These are phyloP conservation scores for Hibiscus trionum DNA, from an alignment of 345 rosid genomes.

Conservation along the genomic window DNA sequence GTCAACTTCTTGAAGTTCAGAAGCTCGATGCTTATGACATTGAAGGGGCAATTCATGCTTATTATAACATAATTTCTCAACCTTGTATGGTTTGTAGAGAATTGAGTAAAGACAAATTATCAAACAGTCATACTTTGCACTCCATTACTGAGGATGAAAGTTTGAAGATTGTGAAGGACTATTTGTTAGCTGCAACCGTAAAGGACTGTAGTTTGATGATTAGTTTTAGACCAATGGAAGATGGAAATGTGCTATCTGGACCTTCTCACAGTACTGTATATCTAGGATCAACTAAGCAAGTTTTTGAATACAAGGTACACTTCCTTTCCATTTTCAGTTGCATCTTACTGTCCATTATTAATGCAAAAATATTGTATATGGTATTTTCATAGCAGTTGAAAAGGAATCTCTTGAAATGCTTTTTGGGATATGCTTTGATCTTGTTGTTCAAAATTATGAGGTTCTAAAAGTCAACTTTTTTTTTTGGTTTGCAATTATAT, in stretches of 20 bases:
- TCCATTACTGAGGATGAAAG: constrained; percentile 53
- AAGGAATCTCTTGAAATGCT: not conserved
- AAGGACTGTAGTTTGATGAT: constrained; percentile 89
- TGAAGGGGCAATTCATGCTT: constrained; percentile 91
- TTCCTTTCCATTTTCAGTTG: constrained; percentile 1
- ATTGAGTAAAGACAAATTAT: constrained; percentile 20
- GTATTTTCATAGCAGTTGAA: not conserved
- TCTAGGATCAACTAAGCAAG: constrained; percentile 59
- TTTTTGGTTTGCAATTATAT: not conserved
- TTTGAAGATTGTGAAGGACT: constrained; percentile 68
- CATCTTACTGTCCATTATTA: constrained; percentile 3
- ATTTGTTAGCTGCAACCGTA: constrained; percentile 73
- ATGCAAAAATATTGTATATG: not conserved
- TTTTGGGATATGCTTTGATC: not conserved
- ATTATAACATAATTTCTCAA: constrained; percentile 54
- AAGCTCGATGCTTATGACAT: constrained; percentile 61
- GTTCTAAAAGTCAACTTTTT: not conserved
- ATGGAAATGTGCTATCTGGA: not conserved
- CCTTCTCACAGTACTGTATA: constrained; percentile 25
- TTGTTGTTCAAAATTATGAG: not conserved
- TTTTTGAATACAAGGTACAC: constrained; percentile 67
- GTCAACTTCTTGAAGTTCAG: constrained; percentile 71
- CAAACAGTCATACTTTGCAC: constrained; percentile 37
- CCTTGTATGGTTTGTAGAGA: constrained; percentile 65
- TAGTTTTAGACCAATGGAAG: constrained; percentile 45